These are phyloP conservation scores for Suaeda aralocaspica DNA, from an alignment of 148 eudicot genomes.

Conservation along the genomic window DNA sequence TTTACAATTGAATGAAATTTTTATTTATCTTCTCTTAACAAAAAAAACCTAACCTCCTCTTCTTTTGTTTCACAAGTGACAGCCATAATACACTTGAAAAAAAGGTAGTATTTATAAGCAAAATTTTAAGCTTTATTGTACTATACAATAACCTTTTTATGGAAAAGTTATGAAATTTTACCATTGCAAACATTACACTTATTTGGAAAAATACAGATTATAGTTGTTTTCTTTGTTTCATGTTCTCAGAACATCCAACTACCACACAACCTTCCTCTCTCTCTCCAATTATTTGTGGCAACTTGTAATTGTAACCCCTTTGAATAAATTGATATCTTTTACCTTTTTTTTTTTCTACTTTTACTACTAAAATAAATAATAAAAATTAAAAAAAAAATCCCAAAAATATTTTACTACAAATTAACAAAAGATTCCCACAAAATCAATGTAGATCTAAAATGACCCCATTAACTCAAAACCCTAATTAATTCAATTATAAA, in stretches of 20 bases:
- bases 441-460: constrained; percentile 22
- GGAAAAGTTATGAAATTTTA: constrained; percentile 20
- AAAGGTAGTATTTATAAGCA: constrained; percentile 18
- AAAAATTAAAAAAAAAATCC: not conserved
- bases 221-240: constrained; percentile 22
- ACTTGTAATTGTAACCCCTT: constrained; percentile 22
- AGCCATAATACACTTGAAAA: constrained; percentile 22
- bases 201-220: constrained; percentile 16
- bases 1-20: constrained; percentile 14
- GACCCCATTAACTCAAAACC: constrained; percentile 15
- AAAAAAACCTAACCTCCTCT: constrained; percentile 17
- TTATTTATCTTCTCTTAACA: constrained; percentile 15
- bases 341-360: constrained; percentile 11
- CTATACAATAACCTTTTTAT: constrained; percentile 15
- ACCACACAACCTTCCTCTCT: constrained; percentile 15
- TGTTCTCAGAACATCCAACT: constrained; percentile 17
- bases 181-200: constrained; percentile 24
- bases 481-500: constrained; percentile 4
- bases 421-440: constrained; percentile 7
- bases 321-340: constrained; percentile 27
- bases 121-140: constrained; percentile 18
- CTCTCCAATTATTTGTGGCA: constrained; percentile 39
- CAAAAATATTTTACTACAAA: not conserved
- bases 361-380: constrained; percentile 1
- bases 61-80: constrained; percentile 23